Evolutionary conservation across 2,329 filamentous ascomycete genomes (phyloP), one percentile per base, ranked within the genome.

Genomic region (Pseudocercospora eumusae): DNA sequence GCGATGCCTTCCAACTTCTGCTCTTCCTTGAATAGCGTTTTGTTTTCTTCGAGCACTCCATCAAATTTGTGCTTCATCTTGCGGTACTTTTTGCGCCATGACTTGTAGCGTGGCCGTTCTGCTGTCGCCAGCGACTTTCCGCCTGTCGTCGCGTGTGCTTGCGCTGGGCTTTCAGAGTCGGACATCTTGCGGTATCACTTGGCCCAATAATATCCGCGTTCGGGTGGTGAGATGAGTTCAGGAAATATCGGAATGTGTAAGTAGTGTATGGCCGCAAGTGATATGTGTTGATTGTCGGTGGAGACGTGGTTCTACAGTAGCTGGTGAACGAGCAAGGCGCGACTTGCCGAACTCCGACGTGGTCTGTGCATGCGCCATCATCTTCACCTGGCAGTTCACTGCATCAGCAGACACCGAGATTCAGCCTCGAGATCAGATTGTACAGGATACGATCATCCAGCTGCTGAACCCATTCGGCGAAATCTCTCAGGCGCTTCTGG

Each of bases 1-100:
- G 92, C 90, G 3, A 91, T 89, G 67, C 88, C 87, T 64, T 89
- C 86, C 36, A 93, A 90, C 76, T 89, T 88, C 75, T 91, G 90
- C 76, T 95, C 92, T 59, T 90, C 83, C 70, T 87, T 86, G 77
- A 95, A 95, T 63, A 95, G 83, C 59, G 88, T 84, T 77, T 96
- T 95, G 75, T 91, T 90, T 67, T 91, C 86, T 61, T 88, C 85
- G 85, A 93, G 91, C 71, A 86, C 86, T 56, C 87, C 82, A 69
- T 95, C 90, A 73, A 95, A 96, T 27, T 83, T 81, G 74, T 89
- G 83, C 78, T 89, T 88, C 87, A 95, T 91, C 83, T 96, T 96
- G 71, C 90, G 89, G 77, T 96, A 99, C 82, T 99, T 99, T 80
- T 96, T 96, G 64, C 74, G 74, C 72, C 73, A 76, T 65, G 74